Evolutionary conservation across 2,329 filamentous ascomycete species (phyloP), one percentile per base, ranked within the genome.

Genomic region (Hymenotorrendiella dingleyae): DNA sequence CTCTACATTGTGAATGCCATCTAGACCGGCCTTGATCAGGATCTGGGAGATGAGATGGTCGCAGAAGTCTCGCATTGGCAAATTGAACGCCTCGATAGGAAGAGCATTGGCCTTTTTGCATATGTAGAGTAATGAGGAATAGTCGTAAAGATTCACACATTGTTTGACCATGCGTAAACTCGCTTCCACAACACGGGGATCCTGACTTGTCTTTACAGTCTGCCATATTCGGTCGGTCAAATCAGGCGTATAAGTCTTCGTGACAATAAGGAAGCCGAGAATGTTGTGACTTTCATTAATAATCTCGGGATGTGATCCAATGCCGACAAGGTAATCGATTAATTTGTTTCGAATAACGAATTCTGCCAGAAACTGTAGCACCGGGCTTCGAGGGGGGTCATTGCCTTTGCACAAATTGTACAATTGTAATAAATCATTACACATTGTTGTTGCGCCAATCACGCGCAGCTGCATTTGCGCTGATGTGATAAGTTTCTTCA

Each of bases 381-480:
- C 70, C 1, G 74, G 71, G 53, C 73, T 68, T 32, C 67, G 60
- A 24, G 56, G 40, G 23, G 55, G 41, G 36, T 56, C 55, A 9
- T 58, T 49, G 40, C 61, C 46, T 51, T 59, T 71, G 50, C 75
- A 69, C 7, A 68, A 69, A 43, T 73, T 76, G 72, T 81, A 93
- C 19, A 86, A 69, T 0, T 63, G 59, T 7, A 94, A 74, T 26
- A 96, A 71, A 22, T 86, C 80, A 7, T 58, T 60, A 51, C 86
- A 84, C 76, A 96, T 83, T 16, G 69, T 70, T n/a, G 79, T 76
- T 37, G 91, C 81, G 16, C 87, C 88, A 60, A 79, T 74, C 10
- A 94, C 85, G 27, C 91, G 82, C 27, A 96, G 71, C 58, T 94
- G 87, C 88, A 97, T 95, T 56, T 91, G 86, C 26, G 86, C 83